Evolutionary conservation across 805 yeast genomes (phyloP).

Genomic region (Ogataea kodamae): DNA sequence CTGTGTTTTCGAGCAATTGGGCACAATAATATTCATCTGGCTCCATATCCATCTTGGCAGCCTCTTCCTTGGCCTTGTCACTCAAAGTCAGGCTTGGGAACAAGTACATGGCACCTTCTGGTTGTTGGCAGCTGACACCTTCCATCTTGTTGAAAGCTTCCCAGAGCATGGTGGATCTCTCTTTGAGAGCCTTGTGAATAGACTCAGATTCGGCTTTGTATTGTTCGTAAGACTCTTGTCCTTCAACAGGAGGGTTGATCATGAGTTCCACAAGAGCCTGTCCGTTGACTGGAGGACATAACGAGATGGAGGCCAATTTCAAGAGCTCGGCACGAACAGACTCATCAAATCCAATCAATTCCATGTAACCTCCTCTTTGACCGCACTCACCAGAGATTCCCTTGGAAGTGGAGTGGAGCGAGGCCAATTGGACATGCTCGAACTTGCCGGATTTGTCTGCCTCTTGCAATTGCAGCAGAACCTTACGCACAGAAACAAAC

Average conservation of each 20-base stretch:
- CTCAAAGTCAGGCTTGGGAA: slow-evolving; percentile 78
- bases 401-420: slow-evolving; percentile 95
- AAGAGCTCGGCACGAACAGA: slow-evolving; percentile 69
- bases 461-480: slow-evolving; percentile 60
- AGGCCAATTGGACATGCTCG: slow-evolving; percentile 79
- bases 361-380: slow-evolving; percentile 99
- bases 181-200: slow-evolving; percentile 59
- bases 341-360: slow-evolving; percentile 71
- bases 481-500: slow-evolving; percentile 81
- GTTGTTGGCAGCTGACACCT: slow-evolving; percentile 81
- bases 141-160: slow-evolving; percentile 73
- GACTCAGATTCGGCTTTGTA: slow-evolving; percentile 59
- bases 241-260: slow-evolving; percentile 84
- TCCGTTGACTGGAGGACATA: slow-evolving; percentile 94
- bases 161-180: slow-evolving; percentile 63
- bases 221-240: slow-evolving; percentile 68
- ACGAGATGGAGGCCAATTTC: slow-evolving; percentile 84
- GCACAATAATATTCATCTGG: slow-evolving; percentile 91
- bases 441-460: slow-evolving; percentile 50
- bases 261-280: slow-evolving; percentile 90
- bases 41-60: slow-evolving; percentile 50
- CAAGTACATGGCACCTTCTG: slow-evolving; percentile 97
- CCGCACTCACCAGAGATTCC: slow-evolving; percentile 99
- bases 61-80: slow-evolving; percentile 57
- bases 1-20: slow-evolving; percentile 78